Base-by-base conservation (phyloP, 1,139 yeast species). In the Suhomyces atakaporum region DNA sequence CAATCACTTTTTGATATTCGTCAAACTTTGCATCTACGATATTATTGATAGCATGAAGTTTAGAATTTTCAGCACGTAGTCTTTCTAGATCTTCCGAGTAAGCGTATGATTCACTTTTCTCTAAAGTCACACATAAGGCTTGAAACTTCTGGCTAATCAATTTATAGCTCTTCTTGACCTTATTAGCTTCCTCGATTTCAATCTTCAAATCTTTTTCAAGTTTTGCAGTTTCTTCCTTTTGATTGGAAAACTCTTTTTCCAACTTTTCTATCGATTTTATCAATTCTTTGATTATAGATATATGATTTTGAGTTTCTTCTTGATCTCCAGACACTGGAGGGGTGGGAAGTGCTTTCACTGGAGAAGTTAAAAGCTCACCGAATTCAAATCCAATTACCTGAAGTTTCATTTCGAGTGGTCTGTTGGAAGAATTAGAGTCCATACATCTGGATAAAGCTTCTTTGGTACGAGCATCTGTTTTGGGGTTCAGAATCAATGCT, bases 1-100 rank as follows among this genome's bases (percentile, higher is more conserved):
- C 63, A 19, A 64, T 62, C 29, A 56, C 56, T 11, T 39, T 43
- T 39, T 66, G 67, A 40, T 65, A 64, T 30, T 63, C 61, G 16
- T 53, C 58, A 25, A 66, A 54, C 38, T 59, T 62, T 6, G 47
- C 37, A 28, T 57, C 60, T 13, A 58, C 56, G 7, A 43, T 45
- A 23, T 41, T 32, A 21, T 53, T 49, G 7, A 50, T 36, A 8
- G 36, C 37, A 2, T 33, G 28, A 4, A 56, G 39, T 12, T 51
- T 43, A 11, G 44, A 35, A 38, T 63, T 63, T 38, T 63, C 66
- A 2, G 23, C 28, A 27, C 45, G 44, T 2, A 61, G 42, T 9
- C 32, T 20, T 3, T 45, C 42, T 9, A 53, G 5, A 27, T 55
- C 56, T 16, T 29, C 39, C 25, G 36, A 33, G 15, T 27, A 26